Conservation (phyloP, 2,329 filamentous ascomycete genomes). For the Seiridium unicorne region DNA sequence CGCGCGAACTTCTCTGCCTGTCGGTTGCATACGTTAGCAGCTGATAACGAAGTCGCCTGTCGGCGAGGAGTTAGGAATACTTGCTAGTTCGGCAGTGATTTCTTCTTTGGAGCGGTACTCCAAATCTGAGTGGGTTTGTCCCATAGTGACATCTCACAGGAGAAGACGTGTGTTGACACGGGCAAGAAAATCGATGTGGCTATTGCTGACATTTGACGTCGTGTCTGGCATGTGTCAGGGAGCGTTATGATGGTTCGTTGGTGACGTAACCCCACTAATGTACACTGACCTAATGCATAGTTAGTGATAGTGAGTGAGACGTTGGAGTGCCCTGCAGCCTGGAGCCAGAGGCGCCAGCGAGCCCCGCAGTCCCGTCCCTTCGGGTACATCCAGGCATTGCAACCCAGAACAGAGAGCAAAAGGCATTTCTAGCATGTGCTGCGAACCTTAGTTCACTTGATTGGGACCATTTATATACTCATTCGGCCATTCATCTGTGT, state of each 20-base stretch:
- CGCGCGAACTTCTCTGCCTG: conserved; percentile 64
- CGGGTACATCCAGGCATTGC: background rate
- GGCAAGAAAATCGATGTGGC: background rate
- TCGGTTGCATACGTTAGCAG: background rate
- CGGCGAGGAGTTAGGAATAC: conserved; percentile 11
- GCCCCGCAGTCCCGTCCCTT: background rate
- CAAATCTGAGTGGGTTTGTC: conserved; percentile 50
- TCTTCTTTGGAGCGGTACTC: conserved; percentile 48
- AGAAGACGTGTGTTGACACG: background rate
- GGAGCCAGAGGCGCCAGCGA: background rate
- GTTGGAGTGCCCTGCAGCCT: too few relatives aligned
- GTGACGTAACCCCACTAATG: conserved; percentile 1
- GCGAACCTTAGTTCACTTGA: background rate
- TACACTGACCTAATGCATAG: too few relatives aligned
- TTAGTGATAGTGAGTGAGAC: background rate
- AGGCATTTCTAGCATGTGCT: background rate
- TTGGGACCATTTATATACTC: too few relatives aligned
- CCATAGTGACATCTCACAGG: conserved; percentile 36
- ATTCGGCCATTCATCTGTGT: too few relatives aligned
- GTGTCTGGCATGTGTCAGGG: background rate
- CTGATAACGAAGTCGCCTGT: too few relatives aligned
- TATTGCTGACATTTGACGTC: background rate
- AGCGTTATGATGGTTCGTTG: background rate
- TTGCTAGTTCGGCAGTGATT: conserved; percentile 50
- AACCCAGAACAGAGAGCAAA: too few relatives aligned